A percentile compares a stretch with the other conserved stretches of the same genome.
Conservation (phyloP, 768 basidiomycete genomes). For the Russula emetica region DNA sequence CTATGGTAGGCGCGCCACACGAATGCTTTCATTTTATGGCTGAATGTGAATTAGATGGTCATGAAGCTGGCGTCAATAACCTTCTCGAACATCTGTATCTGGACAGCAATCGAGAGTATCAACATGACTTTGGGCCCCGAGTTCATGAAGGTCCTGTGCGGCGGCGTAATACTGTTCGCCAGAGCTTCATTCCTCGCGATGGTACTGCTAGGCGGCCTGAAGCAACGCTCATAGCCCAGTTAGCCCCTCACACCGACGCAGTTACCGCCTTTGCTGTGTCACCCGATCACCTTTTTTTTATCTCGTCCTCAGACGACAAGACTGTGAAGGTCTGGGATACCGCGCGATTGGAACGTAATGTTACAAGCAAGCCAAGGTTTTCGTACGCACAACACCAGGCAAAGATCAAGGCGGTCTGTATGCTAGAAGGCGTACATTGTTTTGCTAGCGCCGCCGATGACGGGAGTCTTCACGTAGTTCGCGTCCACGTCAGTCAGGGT, state of each 20-base stretch:
- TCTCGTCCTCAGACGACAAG: constrained; percentile 90
- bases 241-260: constrained; percentile 75
- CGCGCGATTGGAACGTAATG: constrained; percentile 88
- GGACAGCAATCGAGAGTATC: constrained; percentile 79
- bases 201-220: constrained; percentile 57
- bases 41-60: constrained; percentile 56
- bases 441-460: constrained; percentile 85
- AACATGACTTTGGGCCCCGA: constrained; percentile 88
- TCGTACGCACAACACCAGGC: constrained; percentile 64
- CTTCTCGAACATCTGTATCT: constrained; percentile 86
- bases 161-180: constrained; percentile 66
- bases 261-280: constrained; percentile 81
- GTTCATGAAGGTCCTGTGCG: constrained; percentile 79
- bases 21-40: neutral
- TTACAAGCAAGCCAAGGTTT: constrained; percentile 67
- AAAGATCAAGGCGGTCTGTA: constrained; percentile 63
- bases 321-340: constrained; percentile 93
- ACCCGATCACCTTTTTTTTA: constrained; percentile 93
- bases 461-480: constrained; percentile 77
- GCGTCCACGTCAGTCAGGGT: constrained; percentile 66
- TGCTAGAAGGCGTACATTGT: constrained; percentile 82
- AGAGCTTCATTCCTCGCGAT: constrained; percentile 65
- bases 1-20: constrained; percentile 50
- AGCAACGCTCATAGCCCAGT: constrained; percentile 77
- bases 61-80: constrained; percentile 85